Conservation (phyloP, 768 basidiomycete species). For the Aureoboletus auriporus region DNA sequence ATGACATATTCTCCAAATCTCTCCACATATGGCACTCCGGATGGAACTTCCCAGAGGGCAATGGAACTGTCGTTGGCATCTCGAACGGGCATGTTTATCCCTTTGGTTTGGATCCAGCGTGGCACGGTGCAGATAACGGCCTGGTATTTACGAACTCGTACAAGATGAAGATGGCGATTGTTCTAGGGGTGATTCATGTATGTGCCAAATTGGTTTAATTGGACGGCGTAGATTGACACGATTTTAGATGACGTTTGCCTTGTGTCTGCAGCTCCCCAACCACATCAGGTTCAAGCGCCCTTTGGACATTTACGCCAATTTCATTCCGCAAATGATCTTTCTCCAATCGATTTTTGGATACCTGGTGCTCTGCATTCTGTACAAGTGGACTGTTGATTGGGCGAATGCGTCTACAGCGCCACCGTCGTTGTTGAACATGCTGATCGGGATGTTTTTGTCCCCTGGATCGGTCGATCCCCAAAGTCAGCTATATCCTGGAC, state of each 20-base stretch:
- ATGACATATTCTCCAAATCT: conserved; percentile 96
- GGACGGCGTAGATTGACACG: conserved; percentile 8
- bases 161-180: conserved; percentile 99
- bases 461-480: conserved; percentile 74
- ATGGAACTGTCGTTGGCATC: conserved; percentile 44
- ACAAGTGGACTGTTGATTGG: conserved; percentile 99
- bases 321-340: conserved; percentile 97
- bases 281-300: conserved; percentile 89
- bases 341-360: conserved; percentile 98
- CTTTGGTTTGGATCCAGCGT: conserved; percentile 91
- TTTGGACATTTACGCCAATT: conserved; percentile 88
- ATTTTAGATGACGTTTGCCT: conserved; percentile 93
- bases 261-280: conserved; percentile 95
- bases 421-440: conserved; percentile 91
- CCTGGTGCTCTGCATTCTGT: conserved; percentile 87
- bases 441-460: conserved; percentile 93
- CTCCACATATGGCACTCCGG: conserved; percentile 85
- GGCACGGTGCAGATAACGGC: conserved; percentile 90
- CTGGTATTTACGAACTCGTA: conserved; percentile 97
- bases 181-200: conserved; percentile 94
- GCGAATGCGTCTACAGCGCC: conserved; percentile 59
- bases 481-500: conserved; percentile 80
- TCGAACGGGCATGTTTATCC: conserved; percentile 75
- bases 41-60: conserved; percentile 66
- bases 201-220: conserved; percentile 27